Base-by-base conservation (phyloP, 208 protist species). In the Trypanosoma scelopori region DNA sequence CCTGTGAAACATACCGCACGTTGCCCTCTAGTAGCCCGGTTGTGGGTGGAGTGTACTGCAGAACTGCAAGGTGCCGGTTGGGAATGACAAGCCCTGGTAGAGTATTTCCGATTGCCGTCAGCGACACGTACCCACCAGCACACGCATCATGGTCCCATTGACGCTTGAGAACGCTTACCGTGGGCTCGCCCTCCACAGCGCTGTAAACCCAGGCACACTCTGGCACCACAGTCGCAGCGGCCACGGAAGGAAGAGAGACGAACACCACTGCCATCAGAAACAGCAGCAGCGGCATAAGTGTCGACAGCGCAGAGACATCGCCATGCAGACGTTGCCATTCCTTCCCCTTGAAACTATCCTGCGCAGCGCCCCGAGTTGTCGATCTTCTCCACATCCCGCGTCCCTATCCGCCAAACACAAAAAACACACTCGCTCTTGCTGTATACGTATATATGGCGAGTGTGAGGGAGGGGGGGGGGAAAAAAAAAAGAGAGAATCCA, bases 181-280 rank as follows among this genome's bases (percentile, higher is more conserved):
- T 0, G n/a, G 50, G 50, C 23, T 65, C 65, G 0, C 82, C 81
- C 62, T 87, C 81, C 0, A 11, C 58, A 7, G 56, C 63, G 15
- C 13, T 45, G 60, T 82, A 85, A 30, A 80, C 55, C 66, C 78
- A 87, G 50, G 49, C 60, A 59, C 74, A 82, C 53, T 51, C 62
- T 18, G 50, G 37, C 1, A 43, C 30, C 46, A 48, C 47, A 23
- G 43, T 59, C 37, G 37, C 39, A 49, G 59, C n/a, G 23, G 42
- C 57, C 20, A 48, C 43, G 6, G 30, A 3, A 13, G 28, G 22
- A 22, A 63, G 3, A 28, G 13, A n/a, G n/a, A 63, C 22, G 18
- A 55, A 71, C 18, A 63, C 4, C 18, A 50, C 30, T 37, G 3
- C 12, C 43, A 16, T 16, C n/a, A 22, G 43, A 23, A 47, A 15